Conservation (phyloP, 176 grass and related monocot species). For the Tillandsia leiboldiana region DNA sequence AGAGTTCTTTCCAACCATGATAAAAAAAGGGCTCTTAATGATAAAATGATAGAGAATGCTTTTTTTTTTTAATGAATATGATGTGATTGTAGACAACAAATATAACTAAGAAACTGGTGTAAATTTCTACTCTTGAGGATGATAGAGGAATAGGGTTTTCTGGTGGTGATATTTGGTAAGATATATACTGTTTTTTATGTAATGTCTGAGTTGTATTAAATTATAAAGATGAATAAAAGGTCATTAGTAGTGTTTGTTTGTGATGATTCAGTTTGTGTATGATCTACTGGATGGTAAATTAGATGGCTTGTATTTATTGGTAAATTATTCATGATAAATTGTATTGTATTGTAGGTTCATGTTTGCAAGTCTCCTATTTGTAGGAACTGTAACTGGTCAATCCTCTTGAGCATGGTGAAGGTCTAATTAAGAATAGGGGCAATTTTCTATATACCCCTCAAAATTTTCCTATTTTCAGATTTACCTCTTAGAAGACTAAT, state of each 20-base stretch:
- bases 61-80: background rate
- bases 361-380: too few species aligned
- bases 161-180: background rate
- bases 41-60: background rate
- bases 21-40: conserved; percentile 5
- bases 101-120: conserved; percentile 18
- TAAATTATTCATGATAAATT: too few species aligned
- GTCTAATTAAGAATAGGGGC: too few species aligned
- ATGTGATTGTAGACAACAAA: conserved; percentile 13
- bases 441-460: too few species aligned
- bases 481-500: too few species aligned
- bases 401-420: too few species aligned
- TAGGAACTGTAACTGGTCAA: too few species aligned
- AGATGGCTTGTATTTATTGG: too few species aligned
- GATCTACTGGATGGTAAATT: too few species aligned
- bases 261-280: background rate
- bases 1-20: conserved; percentile 41
- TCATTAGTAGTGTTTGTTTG: background rate
- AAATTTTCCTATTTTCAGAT: too few species aligned
- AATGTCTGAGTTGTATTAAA: conserved; percentile 45
- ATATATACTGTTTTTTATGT: conserved; percentile 1
- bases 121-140: conserved; percentile 26
- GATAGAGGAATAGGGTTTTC: conserved; percentile 7
- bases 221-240: conserved; percentile 27
- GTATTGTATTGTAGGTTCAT: too few species aligned